Conservation (phyloP, 306 rosid species). For the Vigna hirtella region DNA sequence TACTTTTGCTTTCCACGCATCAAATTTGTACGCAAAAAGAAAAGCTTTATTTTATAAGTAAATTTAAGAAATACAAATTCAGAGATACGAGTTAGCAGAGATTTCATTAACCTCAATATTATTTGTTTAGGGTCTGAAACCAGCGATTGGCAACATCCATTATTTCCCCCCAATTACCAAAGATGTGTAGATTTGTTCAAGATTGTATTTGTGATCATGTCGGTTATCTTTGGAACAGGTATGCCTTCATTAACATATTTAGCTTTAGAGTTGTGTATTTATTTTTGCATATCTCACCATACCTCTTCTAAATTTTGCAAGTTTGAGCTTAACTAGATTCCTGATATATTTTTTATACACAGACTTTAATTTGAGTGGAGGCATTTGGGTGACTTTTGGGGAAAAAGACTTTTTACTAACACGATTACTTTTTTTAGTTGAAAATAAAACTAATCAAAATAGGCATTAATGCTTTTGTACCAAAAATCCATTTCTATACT, state of each 20-base stretch:
- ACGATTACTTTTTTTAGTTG: background rate
- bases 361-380: background rate
- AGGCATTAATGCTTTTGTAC: no score
- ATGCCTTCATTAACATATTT: background rate
- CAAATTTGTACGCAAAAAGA: background rate
- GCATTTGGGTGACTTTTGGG: background rate
- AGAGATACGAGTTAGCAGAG: background rate
- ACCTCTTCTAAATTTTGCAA: background rate
- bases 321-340: background rate
- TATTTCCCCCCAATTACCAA: conserved; percentile 33
- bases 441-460: background rate
- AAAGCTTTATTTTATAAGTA: background rate
- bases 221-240: conserved; percentile 43
- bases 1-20: background rate
- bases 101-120: background rate
- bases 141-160: background rate
- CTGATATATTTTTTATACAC: background rate
- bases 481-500: background rate
- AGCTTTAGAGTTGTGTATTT: background rate
- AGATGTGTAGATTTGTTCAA: background rate
- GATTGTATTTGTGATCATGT: background rate
- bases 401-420: background rate
- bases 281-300: background rate
- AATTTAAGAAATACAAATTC: background rate
- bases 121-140: conserved; percentile 33